Base-by-base conservation (phyloP, 1,284 basidiomycete species). In the Tilletiaria anomala region DNA sequence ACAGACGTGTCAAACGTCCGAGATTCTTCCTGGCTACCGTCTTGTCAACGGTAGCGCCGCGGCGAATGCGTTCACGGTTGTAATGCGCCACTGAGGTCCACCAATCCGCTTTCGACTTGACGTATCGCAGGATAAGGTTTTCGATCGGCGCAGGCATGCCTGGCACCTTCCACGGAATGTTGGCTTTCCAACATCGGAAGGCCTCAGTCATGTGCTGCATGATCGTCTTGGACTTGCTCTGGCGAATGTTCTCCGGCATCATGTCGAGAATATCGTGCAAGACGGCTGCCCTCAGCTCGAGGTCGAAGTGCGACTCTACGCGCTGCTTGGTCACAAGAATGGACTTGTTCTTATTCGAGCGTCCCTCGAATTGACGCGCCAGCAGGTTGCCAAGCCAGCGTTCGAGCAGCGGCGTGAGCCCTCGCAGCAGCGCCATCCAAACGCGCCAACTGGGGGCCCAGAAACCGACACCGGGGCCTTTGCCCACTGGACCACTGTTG, bases 361-460 rank as follows among this genome's bases (percentile, higher is more conserved):
- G 76, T 23, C 70, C 91, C 68, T 97, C 93, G 67, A 96, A 97
- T 68, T 97, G 91, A 70, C 93, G 80, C 32, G 93, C 93, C 39
- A 99, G 79, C 57, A 97, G 71, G 68, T 99, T 99, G 24, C 93
- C 89, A 33, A 99, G 78, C 86, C 93, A 99, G 69, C 89, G 75
- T 69, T 97, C 91, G 10, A 99, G 78, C 5, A 99, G 76, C 11
- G 93, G 93, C 0, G 96, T 88, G 58, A 99, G 96, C 48, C 93
- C 93, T 40, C 93, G 80, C 80, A 97, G 84, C 75, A 97, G 97
- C 75, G 97, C 97, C 49, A 97, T 73, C 93, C 93, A 99, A 5
- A 99, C 93, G 40, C 93, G 78, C 93, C 93, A 97, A 23, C 91
- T 93, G 15, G 93, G 93, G 40, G 89, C 88, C 93, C 93, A 99